phyloP scores from a whole-genome alignment of 1,284 basidiomycete species.

The Puccinia horiana region DNA sequence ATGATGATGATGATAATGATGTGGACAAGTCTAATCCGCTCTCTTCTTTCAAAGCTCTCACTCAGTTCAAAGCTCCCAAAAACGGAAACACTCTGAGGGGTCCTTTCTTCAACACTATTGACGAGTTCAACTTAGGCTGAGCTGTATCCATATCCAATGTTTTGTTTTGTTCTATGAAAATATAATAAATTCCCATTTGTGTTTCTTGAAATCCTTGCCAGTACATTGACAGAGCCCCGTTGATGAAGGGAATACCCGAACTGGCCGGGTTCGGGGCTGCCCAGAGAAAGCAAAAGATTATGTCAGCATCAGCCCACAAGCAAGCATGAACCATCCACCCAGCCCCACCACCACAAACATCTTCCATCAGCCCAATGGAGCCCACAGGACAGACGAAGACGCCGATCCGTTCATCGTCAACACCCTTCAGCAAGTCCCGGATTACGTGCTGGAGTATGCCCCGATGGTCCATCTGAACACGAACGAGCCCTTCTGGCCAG shows the following conservation, averaged over 20 bases:
- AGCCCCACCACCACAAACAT: slow-evolving; percentile 32
- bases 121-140: slow-evolving; percentile 45
- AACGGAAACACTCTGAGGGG: slow-evolving; percentile 27
- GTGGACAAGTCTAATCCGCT: not conserved
- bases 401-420: slow-evolving; percentile 19
- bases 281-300: no score
- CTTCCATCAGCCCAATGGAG: not conserved
- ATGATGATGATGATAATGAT: slow-evolving; percentile 32
- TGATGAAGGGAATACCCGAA: no score
- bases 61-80: slow-evolving; percentile 24
- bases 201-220: not conserved
- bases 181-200: not conserved
- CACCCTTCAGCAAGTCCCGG: slow-evolving; percentile 7
- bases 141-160: no score
- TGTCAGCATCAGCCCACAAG: not conserved
- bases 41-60: slow-evolving; percentile 11
- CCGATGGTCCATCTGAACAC: slow-evolving; percentile 37
- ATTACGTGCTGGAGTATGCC: slow-evolving; percentile 29
- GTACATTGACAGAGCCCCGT: not conserved
- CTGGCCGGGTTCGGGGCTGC: no score
- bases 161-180: not conserved
- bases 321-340: not conserved
- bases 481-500: slow-evolving; percentile 44
- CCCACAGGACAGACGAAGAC: not conserved
- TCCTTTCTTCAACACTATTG: slow-evolving; percentile 22